Evolutionary conservation across 1,284 basidiomycete genomes (phyloP).

Genomic region (Ustilago esculenta): DNA sequence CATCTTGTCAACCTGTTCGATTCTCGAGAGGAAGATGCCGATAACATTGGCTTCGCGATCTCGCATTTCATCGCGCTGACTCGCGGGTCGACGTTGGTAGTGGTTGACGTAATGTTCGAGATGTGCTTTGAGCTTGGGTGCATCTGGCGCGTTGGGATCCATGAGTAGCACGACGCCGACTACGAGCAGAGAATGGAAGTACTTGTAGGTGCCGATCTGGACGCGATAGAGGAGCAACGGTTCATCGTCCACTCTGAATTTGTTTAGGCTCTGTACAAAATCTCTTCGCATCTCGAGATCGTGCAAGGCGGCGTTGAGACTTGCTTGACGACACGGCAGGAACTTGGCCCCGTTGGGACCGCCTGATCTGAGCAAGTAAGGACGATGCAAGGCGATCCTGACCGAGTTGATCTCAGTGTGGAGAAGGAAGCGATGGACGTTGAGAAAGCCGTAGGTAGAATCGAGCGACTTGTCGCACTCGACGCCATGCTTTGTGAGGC

Average conservation of each 20-base stretch:
- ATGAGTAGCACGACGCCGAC: constrained; percentile 56
- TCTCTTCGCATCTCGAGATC: constrained; percentile 55
- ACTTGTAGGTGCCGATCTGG: constrained; percentile 57
- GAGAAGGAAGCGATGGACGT: constrained; percentile 57
- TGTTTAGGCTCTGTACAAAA: constrained; percentile 35
- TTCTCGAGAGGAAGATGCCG: constrained; percentile 44
- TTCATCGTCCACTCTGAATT: constrained; percentile 15
- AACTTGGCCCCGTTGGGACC: constrained; percentile 39
- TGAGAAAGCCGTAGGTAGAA: constrained; percentile 48
- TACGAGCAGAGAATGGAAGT: constrained; percentile 58
- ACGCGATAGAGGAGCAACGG: constrained; percentile 38
- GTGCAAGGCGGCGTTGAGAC: constrained; percentile 54
- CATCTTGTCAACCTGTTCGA: constrained; percentile 44
- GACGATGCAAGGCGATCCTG: constrained; percentile 53
- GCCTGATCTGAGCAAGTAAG: constrained; percentile 56
- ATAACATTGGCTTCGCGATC: constrained; percentile 55
- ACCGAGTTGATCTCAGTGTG: constrained; percentile 60
- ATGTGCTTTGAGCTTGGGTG: constrained; percentile 44
- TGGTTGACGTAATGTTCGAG: constrained; percentile 42
- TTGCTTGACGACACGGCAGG: constrained; percentile 48
- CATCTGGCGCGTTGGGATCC: constrained; percentile 46
- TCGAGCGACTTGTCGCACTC: constrained; percentile 53
- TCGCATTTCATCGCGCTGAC: constrained; percentile 52
- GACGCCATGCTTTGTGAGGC: constrained; percentile 29
- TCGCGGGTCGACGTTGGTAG: constrained; percentile 12